phyloP scores from a whole-genome alignment of 768 basidiomycete genomes.

The Rubroboletus satanas region DNA sequence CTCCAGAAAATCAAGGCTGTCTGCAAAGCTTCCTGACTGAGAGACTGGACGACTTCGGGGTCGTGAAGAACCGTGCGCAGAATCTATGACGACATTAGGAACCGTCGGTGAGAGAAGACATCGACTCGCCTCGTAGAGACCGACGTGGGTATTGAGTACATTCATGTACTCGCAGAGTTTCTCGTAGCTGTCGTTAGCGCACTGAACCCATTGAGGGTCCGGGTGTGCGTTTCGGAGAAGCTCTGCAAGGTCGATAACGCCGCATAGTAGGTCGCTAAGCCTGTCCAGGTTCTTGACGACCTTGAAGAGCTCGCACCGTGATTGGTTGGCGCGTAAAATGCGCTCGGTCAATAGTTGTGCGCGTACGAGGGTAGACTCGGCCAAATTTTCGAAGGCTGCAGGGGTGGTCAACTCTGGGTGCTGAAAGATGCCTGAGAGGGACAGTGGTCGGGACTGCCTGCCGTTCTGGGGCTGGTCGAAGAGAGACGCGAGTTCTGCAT shows the following conservation, averaged over 20 bases:
- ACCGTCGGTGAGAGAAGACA: conserved; percentile 9
- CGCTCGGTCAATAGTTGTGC: conserved; percentile 82
- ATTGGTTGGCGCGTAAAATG: conserved; percentile 69
- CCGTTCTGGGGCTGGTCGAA: conserved; percentile 61
- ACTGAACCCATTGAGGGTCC: conserved; percentile 75
- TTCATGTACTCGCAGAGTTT: conserved; percentile 97
- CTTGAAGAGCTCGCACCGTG: conserved; percentile 68
- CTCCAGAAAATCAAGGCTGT: conserved; percentile 93
- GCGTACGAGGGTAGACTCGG: conserved; percentile 74
- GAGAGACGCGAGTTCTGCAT: conserved; percentile 59
- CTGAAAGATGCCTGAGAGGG: conserved; percentile 78
- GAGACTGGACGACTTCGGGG: conserved; percentile 56
- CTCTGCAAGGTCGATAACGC: conserved; percentile 95
- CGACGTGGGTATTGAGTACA: conserved; percentile 89
- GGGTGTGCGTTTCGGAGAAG: conserved; percentile 92
- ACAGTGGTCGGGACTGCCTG: conserved; percentile 38
- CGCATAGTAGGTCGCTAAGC: conserved; percentile 92
- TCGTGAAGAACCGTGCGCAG: conserved; percentile 69
- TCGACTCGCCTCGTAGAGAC: conserved; percentile 76
- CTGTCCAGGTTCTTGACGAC: conserved; percentile 96
- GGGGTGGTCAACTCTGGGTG: conserved; percentile 73
- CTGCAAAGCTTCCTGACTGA: conserved; percentile 72
- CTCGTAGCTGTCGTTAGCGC: conserved; percentile 86
- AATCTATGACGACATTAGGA: conserved; percentile 44
- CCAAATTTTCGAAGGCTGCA: conserved; percentile 61